Conservation (phyloP, 192 early-diverging fungal species). For the Backusella liffmaniae region DNA sequence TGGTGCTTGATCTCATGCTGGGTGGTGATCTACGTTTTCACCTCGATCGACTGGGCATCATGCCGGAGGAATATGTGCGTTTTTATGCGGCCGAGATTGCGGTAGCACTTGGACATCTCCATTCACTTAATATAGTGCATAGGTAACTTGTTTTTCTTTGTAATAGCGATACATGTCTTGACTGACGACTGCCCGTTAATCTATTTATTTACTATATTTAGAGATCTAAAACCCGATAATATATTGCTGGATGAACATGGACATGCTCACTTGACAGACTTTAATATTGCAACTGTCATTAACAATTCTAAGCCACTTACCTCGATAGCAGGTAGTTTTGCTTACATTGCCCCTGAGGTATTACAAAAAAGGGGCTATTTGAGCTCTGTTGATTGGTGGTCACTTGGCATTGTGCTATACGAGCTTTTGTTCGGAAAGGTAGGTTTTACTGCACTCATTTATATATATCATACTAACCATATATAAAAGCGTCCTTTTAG, state of each 20-base stretch:
- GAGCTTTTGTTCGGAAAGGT: constrained; percentile 80
- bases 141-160: constrained; percentile 27
- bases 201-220: constrained; percentile 6
- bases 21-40: constrained; percentile 95
- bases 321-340: constrained; percentile 79
- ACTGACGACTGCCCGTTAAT: too few species aligned
- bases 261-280: constrained; percentile 82
- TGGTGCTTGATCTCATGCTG: constrained; percentile 92
- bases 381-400: constrained; percentile 70
- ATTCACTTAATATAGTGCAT: constrained; percentile 69
- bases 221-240: constrained; percentile 89
- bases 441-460: constrained; percentile 8
- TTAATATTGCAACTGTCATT: constrained; percentile 81
- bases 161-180: background rate
- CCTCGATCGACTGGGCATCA: constrained; percentile 62
- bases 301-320: constrained; percentile 63
- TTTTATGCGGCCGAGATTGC: constrained; percentile 74
- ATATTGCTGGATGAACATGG: constrained; percentile 75
- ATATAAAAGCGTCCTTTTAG: constrained; percentile 73
- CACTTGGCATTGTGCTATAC: constrained; percentile 75
- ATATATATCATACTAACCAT: background rate
- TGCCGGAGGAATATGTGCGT: constrained; percentile 64
- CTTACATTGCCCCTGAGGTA: constrained; percentile 88
- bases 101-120: constrained; percentile 65
- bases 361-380: constrained; percentile 56